These are phyloP conservation scores for Cladorrhinum sp. DNA, from an alignment of 2,329 filamentous ascomycete genomes.

Conservation along the genomic window DNA sequence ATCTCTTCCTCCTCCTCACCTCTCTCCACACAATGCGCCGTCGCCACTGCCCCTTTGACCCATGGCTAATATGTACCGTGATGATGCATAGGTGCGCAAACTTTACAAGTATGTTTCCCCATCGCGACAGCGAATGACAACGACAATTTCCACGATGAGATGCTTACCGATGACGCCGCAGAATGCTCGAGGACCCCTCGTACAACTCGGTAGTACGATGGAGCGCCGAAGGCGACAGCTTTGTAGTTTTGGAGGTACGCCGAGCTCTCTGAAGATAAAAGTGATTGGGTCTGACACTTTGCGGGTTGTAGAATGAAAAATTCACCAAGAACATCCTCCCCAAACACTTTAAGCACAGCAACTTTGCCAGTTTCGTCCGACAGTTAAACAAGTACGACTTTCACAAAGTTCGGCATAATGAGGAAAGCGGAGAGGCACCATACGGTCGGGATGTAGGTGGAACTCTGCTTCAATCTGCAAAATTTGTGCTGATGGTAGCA, in stretches of 20 bases:
- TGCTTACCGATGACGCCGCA: constrained; percentile 42
- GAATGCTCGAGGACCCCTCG: constrained; percentile 93
- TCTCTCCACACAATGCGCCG: not conserved
- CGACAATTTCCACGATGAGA: constrained; percentile 17
- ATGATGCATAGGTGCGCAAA: constrained; percentile 77
- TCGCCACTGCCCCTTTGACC: not conserved
- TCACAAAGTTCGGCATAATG: constrained; percentile 93
- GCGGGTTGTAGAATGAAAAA: constrained; percentile 74
- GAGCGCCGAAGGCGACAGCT: constrained; percentile 92
- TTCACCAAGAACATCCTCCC: constrained; percentile 96
- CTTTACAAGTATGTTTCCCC: constrained; percentile 78
- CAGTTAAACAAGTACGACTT: constrained; percentile 98
- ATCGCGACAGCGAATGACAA: constrained; percentile 4
- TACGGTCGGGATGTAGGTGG: constrained; percentile 71
- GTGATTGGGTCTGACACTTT: constrained; percentile 21
- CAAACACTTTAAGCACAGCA: constrained; percentile 99
- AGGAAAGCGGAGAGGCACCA: constrained; percentile 76
- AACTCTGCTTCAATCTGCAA: not conserved
- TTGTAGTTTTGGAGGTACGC: constrained; percentile 90
- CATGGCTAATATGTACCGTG: constrained; percentile 15
- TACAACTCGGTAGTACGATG: constrained; percentile 92
- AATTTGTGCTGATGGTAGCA: constrained; percentile 31
- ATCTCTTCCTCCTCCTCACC: not conserved
- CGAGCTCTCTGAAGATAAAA: not conserved
- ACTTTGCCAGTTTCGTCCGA: constrained; percentile 94